Base-by-base conservation (phyloP, 306 rosid species). In the Vicia villosa region DNA sequence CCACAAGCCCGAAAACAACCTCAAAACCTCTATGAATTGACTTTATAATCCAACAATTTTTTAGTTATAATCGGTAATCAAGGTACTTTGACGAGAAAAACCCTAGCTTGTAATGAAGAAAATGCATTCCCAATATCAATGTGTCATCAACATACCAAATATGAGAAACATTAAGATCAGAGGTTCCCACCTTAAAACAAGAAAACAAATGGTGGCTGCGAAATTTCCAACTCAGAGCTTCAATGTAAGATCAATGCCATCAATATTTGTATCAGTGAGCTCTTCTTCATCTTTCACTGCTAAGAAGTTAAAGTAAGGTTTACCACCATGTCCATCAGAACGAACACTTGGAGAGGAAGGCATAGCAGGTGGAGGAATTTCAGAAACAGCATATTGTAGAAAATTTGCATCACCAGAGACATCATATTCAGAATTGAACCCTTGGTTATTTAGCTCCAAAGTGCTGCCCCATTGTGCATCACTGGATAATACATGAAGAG, bases 191-290 rank as follows among this genome's bases (percentile, higher is more conserved):
- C n/a, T n/a, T n/a, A n/a, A n/a, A n/a, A n/a, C n/a, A n/a, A n/a
- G n/a, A n/a, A n/a, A n/a, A n/a, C n/a, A n/a, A n/a, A n/a, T n/a
- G n/a, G n/a, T n/a, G n/a, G n/a, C n/a, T n/a, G 21, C 45, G 15
- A 51, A 34, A 34, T 15, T 17, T 5, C 74, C 10, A 42, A 68
- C 54, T 68, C 75, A 84, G 4, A 85, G 86, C 77, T 79, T 85
- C 74, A 85, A 77, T 64, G 34, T 81, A 30, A 85, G 89, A 76
- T 85, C 89, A 76, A 77, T 49, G 61, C 74, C 83, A 13, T 66
- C 72, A 22, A 1, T 68, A 60, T 56, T 73, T 32, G 49, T n/a
- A 10, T 69, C 77, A 59, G 74, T 55, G 52, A 10, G 22, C 9
- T 51, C 65, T 26, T 10, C 66, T 24, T 22, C 21, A 2, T 57